Evolutionary conservation across 768 basidiomycete genomes (phyloP).

Genomic region (Lentinula lateritia): DNA sequence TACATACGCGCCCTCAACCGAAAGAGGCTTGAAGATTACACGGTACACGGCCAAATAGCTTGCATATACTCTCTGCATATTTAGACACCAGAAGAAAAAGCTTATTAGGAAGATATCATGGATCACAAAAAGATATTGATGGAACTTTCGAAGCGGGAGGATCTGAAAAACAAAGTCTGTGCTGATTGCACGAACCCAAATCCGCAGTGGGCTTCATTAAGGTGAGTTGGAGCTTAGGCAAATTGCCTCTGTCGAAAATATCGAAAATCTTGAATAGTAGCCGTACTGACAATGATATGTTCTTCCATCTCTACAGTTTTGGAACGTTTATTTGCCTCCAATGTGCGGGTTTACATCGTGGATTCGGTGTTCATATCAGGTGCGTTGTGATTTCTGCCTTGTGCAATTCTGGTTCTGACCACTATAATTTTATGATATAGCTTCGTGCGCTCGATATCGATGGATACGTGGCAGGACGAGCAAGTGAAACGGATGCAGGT

Average conservation of each 20-base stretch:
- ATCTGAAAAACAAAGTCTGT: conserved; percentile 72
- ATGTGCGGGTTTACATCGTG: conserved; percentile 78
- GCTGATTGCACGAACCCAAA: conserved; percentile 85
- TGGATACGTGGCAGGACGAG: conserved; percentile 94
- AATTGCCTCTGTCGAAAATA: no score
- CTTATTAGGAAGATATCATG: not conserved
- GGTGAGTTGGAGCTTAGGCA: conserved; percentile 33
- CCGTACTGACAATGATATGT: conserved; percentile 7
- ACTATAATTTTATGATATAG: conserved; percentile 31
- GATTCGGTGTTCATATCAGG: conserved; percentile 94
- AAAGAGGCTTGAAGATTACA: not conserved
- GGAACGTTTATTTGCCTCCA: conserved; percentile 91
- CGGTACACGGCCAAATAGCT: not conserved
- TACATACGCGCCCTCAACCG: not conserved
- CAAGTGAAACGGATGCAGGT: conserved; percentile 91
- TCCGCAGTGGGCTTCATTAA: conserved; percentile 90
- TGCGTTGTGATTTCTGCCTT: conserved; percentile 18
- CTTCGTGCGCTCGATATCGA: conserved; percentile 89
- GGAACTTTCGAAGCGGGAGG: conserved; percentile 68
- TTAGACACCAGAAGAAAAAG: not conserved
- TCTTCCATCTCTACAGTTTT: conserved; percentile 38
- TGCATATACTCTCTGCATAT: not conserved
- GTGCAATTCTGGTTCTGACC: conserved; percentile 13
- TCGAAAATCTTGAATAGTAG: not conserved
- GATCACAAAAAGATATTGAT: conserved; percentile 56